phyloP scores from a whole-genome alignment of 2,329 filamentous ascomycete species.

The Trichoderma pleuroti region DNA sequence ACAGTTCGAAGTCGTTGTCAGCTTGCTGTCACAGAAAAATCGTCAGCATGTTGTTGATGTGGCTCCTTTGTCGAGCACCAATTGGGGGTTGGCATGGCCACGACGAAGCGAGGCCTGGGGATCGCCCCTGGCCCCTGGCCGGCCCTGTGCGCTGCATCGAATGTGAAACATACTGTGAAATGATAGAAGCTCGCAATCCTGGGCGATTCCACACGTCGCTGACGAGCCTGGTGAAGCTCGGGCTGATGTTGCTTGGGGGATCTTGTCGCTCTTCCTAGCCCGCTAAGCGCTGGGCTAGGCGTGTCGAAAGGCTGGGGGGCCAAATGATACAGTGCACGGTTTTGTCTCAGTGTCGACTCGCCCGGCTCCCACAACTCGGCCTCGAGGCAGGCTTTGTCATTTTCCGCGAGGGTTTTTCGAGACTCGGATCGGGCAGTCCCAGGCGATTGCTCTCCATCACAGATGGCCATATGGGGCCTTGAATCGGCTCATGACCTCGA shows the following conservation, averaged over 20 bases:
- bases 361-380: slow-evolving; percentile 12
- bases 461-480: slow-evolving; percentile 26
- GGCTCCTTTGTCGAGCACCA: slow-evolving; percentile 20
- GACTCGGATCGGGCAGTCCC: background rate
- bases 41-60: slow-evolving; percentile 19
- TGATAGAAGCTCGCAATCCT: slow-evolving; percentile 26
- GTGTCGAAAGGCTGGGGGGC: slow-evolving; percentile 29
- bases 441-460: background rate
- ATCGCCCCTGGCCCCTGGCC: background rate
- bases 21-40: slow-evolving; percentile 18
- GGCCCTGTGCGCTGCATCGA: slow-evolving; percentile 9
- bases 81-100: slow-evolving; percentile 24
- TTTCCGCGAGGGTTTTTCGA: background rate
- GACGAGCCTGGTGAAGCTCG: slow-evolving; percentile 25
- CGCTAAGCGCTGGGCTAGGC: slow-evolving; percentile 35
- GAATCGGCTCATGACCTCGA: slow-evolving; percentile 30
- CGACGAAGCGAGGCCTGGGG: slow-evolving; percentile 21
- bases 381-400: slow-evolving; percentile 8
- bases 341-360: background rate
- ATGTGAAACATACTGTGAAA: slow-evolving; percentile 19
- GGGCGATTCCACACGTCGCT: slow-evolving; percentile 25
- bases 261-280: slow-evolving; percentile 25
- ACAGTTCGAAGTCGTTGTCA: slow-evolving; percentile 7
- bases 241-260: slow-evolving; percentile 30
- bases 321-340: slow-evolving; percentile 22